Percentiles rank a stretch among this genome's conserved stretches.
Conservation (phyloP, 345 rosid species). For the Corchorus olitorius region DNA sequence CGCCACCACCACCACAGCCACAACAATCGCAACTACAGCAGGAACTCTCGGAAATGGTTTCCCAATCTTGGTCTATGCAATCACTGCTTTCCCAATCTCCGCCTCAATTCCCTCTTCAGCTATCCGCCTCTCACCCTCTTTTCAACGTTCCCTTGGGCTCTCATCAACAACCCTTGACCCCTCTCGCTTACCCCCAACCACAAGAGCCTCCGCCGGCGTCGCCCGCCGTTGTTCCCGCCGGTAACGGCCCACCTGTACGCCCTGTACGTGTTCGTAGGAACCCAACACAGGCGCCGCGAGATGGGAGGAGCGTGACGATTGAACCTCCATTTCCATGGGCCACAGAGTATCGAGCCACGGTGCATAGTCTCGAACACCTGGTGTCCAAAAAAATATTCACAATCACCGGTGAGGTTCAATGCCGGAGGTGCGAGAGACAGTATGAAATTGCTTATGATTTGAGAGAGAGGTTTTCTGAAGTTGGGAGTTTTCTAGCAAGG, state of each 20-base stretch:
- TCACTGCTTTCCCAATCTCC: slow-evolving; percentile 1
- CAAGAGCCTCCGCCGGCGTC: neutral
- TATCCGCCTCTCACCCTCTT: slow-evolving; percentile 17
- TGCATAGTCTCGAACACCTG: slow-evolving; percentile 44
- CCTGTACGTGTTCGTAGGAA: slow-evolving; percentile 31
- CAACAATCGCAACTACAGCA: neutral
- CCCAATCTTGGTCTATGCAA: neutral
- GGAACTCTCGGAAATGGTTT: neutral
- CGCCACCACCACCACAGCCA: neutral
- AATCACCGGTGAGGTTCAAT: slow-evolving; percentile 58
- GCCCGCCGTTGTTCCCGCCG: neutral
- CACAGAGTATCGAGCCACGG: slow-evolving; percentile 47
- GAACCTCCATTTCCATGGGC: slow-evolving; percentile 75
- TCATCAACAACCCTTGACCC: neutral
- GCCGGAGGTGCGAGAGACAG: slow-evolving; percentile 61
- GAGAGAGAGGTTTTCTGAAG: slow-evolving; percentile 47
- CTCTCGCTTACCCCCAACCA: neutral
- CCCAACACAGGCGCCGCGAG: slow-evolving; percentile 20
- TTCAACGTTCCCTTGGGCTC: neutral
- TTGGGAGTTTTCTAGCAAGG: slow-evolving; percentile 35
- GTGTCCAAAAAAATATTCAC: slow-evolving; percentile 32
- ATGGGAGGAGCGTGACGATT: slow-evolving; percentile 40
- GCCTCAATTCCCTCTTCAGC: slow-evolving; percentile 7
- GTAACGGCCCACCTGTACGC: neutral
- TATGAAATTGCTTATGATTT: slow-evolving; percentile 54